Conservation (phyloP, 108 stramenopile species). For the Parietichytrium sp. region DNA sequence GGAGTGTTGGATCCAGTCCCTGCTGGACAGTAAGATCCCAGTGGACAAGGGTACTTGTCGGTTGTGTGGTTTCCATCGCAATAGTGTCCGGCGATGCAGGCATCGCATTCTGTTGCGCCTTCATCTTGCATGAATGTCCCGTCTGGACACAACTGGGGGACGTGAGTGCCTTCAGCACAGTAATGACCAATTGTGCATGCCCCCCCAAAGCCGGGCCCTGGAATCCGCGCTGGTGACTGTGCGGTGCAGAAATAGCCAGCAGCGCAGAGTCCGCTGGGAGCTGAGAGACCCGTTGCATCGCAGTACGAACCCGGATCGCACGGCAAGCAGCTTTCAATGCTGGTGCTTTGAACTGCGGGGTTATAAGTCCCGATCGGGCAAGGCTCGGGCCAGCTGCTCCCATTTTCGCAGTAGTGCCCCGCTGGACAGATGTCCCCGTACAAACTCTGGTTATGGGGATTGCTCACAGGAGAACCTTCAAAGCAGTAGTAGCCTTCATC, state of each 20-base stretch:
- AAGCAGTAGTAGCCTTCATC: constrained; percentile 56
- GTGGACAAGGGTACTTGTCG: constrained; percentile 37
- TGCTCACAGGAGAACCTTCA: constrained; percentile 44
- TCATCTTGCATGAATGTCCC: constrained; percentile 42
- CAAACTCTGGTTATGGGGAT: constrained; percentile 27
- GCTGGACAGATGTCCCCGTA: constrained; percentile 52
- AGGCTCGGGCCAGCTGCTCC: constrained; percentile 40
- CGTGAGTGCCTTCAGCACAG: background rate
- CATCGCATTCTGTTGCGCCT: constrained; percentile 29
- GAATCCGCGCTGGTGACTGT: constrained; percentile 29
- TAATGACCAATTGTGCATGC: constrained; percentile 40
- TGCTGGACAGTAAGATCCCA: constrained; percentile 57
- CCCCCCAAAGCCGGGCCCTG: constrained; percentile 37
- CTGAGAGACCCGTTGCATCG: constrained; percentile 47
- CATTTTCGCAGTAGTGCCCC: constrained; percentile 59
- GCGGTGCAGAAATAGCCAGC: constrained; percentile 53
- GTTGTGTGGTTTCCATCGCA: constrained; percentile 39
- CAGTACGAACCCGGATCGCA: constrained; percentile 60
- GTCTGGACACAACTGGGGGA: constrained; percentile 38
- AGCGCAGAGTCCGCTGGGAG: constrained; percentile 42
- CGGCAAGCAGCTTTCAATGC: constrained; percentile 40
- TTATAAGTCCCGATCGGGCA: constrained; percentile 54
- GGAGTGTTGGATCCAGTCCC: constrained; percentile 42
- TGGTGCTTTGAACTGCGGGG: background rate
- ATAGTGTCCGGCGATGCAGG: constrained; percentile 41